Evolutionary conservation across 495 filamentous ascomycete species (phyloP), one percentile per base, ranked within the genome.

Genomic region (Neurospora sp.): DNA sequence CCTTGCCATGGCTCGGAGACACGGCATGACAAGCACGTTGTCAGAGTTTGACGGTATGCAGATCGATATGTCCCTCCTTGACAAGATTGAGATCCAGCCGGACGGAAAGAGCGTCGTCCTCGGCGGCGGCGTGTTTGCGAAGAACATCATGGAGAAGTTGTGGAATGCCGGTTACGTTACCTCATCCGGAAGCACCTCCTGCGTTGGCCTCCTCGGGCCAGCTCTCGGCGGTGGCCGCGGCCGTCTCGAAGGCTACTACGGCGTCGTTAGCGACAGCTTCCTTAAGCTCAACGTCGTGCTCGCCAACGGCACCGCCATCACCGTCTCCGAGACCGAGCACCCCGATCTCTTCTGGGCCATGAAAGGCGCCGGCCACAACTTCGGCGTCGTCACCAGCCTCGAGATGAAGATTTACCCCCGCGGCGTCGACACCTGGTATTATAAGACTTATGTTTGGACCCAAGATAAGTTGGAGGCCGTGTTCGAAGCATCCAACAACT

Each of bases 211-310:
- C 31, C 31, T 35, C 31, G 31, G 31, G 0, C 31, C 31, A 5
- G 31, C 31, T 0, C 85, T 91, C 14, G 89, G 90, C 27, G 89
- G 89, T 70, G 90, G 89, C 37, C 86, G 89, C 74, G 89, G 90
- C 31, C 83, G 81, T 75, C 83, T 88, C 9, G 85, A 89, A 78
- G 89, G 89, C 20, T 81, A 80, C 44, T 78, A 90, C 76, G 89
- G 90, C 1, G 83, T 92, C 38, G 73, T 90, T n/a, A 79, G 84
- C 8, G 89, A 92, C 71, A 83, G 87, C 65, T 83, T 89, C 39
- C 73, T 88, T 4, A 86, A 85, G 0, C 75, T 84, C 73, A 83
- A 84, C 37, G 75, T 91, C 14, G 87, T 92, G 0, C 80, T 88
- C 5, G 87, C 88, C n/a, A 79, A 88, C 73, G 90, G 89, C 14